Evolutionary conservation across 2,329 filamentous ascomycete genomes (phyloP), one percentile per base, ranked within the genome.

Genomic region (Curvularia eragrostidis): DNA sequence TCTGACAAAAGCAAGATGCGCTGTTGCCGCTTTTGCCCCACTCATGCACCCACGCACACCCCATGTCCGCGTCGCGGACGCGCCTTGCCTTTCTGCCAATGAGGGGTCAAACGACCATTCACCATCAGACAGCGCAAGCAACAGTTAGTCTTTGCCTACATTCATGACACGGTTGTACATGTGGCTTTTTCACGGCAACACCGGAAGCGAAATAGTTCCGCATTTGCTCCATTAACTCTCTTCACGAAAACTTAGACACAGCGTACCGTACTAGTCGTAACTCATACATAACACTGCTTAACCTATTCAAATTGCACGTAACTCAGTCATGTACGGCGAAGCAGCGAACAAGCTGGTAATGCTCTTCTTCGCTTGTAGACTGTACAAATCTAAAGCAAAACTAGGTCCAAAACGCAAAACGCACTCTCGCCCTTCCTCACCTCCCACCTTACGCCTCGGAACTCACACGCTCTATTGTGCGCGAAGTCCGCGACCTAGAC

Each of bases 371-470:
- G 10, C 18, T 2, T 43, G 7, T 6, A 10, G n/a, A 15, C 30
- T 23, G 19, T 7, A 8, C 12, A 30, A 4, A 13, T 21, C 55
- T 59, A 54, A 58, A 24, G 47, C 9, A 9, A 34, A 32, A 8
- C 41, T 63, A 97, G 91, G 93, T 96, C 68, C 90, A 94, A 82
- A 91, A 98, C 82, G 95, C 95, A 76, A 98, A 98, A 84, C 88
- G 95, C 74, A 96, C 91, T 18, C 92, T 95, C 78, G 90, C 91
- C 64, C 86, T 99, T 54, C 81, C 88, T 30, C 88, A 96, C 75
- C 85, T 99, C 2, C 95, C 95, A 0, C 89, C 93, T 3, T 98
- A 98, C 76, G 93, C 96, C 78, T 89, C 93, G 26, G 95, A 98
- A 73, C 85, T 96, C 43, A 91, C 98, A 53, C 93, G 93, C 56